Conservation (phyloP, 371 early-diverging fungal genomes). For the Basidiobolus heterosporus region DNA sequence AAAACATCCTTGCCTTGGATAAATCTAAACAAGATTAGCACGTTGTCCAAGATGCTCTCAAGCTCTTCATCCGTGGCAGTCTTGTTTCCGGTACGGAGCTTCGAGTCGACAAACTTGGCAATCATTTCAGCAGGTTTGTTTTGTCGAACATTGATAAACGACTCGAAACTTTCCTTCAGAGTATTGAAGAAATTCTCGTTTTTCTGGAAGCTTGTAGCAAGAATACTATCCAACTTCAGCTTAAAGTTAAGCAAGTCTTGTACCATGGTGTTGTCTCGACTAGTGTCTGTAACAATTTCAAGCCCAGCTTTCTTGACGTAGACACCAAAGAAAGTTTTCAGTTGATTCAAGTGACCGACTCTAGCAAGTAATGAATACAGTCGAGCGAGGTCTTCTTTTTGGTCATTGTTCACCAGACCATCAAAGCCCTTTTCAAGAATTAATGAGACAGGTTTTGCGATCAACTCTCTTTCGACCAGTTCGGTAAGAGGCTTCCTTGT, state of each 20-base stretch:
- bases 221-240: slow-evolving; percentile 37
- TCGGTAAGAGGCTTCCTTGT: slow-evolving; percentile 37
- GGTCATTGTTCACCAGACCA: slow-evolving; percentile 35
- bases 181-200: slow-evolving; percentile 40
- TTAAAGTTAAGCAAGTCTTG: slow-evolving; percentile 49
- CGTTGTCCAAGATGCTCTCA: slow-evolving; percentile 43
- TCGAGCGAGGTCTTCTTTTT: slow-evolving; percentile 31
- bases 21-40: slow-evolving; percentile 69
- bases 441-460: slow-evolving; percentile 34
- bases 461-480: slow-evolving; percentile 38
- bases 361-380: slow-evolving; percentile 34
- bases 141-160: slow-evolving; percentile 64
- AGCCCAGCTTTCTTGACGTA: slow-evolving; percentile 40
- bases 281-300: slow-evolving; percentile 27
- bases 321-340: slow-evolving; percentile 14
- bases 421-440: slow-evolving; percentile 60
- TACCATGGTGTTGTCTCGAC: slow-evolving; percentile 43
- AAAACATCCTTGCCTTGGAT: slow-evolving; percentile 86
- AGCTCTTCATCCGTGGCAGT: slow-evolving; percentile 39
- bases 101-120: slow-evolving; percentile 56
- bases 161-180: slow-evolving; percentile 70
- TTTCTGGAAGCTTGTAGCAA: slow-evolving; percentile 36
- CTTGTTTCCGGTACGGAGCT: slow-evolving; percentile 20
- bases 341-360: slow-evolving; percentile 19
- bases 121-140: slow-evolving; percentile 81